These are phyloP conservation scores for Colletotrichum gigasporum DNA, from an alignment of 2,329 filamentous ascomycete genomes.

Conservation along the genomic window DNA sequence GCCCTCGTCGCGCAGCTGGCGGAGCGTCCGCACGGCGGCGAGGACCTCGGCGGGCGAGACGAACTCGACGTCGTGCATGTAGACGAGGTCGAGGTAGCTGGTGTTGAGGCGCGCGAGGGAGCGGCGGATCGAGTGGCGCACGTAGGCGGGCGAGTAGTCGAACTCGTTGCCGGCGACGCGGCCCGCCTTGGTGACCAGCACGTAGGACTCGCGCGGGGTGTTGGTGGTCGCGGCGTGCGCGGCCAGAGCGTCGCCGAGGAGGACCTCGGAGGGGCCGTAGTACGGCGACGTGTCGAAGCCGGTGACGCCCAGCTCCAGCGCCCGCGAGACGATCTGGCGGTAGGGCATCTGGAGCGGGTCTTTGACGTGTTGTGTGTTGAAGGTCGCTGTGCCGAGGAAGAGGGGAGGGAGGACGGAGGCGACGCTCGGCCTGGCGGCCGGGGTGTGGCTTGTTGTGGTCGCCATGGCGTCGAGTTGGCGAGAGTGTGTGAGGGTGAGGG, in stretches of 20 bases:
- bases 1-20: slow-evolving; percentile 78
- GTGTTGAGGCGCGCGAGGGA: slow-evolving; percentile 73
- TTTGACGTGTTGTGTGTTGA: slow-evolving; percentile 83
- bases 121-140: slow-evolving; percentile 68
- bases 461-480: slow-evolving; percentile 9
- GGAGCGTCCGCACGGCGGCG: slow-evolving; percentile 74
- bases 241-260: slow-evolving; percentile 43
- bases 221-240: slow-evolving; percentile 68
- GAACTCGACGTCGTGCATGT: slow-evolving; percentile 85
- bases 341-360: slow-evolving; percentile 30
- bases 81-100: slow-evolving; percentile 78
- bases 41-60: slow-evolving; percentile 73
- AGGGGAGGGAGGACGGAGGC: slow-evolving; percentile 74
- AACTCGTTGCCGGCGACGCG: slow-evolving; percentile 26
- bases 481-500: not conserved
- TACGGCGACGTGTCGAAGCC: slow-evolving; percentile 31
- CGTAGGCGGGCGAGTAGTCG: slow-evolving; percentile 27
- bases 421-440: slow-evolving; percentile 14
- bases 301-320: slow-evolving; percentile 24
- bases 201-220: slow-evolving; percentile 41
- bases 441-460: slow-evolving; percentile 10
- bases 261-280: slow-evolving; percentile 29
- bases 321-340: slow-evolving; percentile 24
- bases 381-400: slow-evolving; percentile 87
- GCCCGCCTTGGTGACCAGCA: slow-evolving; percentile 24